Conservation (phyloP, 352 stramenopile genomes). For the Globisporangium perplexum region DNA sequence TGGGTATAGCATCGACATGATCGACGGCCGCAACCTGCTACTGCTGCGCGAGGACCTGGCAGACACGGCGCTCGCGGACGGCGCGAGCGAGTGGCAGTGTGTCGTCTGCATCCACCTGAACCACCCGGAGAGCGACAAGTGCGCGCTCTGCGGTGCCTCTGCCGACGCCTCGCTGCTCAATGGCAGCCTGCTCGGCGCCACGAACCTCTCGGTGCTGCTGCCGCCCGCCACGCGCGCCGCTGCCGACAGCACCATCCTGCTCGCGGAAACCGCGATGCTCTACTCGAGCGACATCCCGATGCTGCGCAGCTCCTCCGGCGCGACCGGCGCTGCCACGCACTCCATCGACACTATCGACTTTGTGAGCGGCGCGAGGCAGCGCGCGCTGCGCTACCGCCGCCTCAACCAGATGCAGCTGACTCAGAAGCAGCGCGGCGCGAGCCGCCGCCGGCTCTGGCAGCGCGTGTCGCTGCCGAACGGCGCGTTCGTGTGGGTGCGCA, state of each 20-base stretch:
- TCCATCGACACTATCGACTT: slow-evolving; percentile 21
- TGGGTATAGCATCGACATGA: slow-evolving; percentile 42
- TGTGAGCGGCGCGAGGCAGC: slow-evolving; percentile 36
- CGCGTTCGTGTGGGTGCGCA: slow-evolving; percentile 62
- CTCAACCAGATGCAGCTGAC: slow-evolving; percentile 67
- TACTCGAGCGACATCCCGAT: slow-evolving; percentile 18
- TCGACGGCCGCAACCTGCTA: slow-evolving; percentile 41
- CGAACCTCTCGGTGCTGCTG: slow-evolving; percentile 20
- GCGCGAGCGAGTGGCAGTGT: slow-evolving; percentile 64
- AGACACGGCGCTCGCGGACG: slow-evolving; percentile 58
- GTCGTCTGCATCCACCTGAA: slow-evolving; percentile 73
- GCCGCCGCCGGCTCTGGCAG: slow-evolving; percentile 50
- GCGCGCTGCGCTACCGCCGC: slow-evolving; percentile 49
- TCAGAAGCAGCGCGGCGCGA: slow-evolving; percentile 56
- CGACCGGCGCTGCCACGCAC: neutral
- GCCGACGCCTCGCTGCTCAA: slow-evolving; percentile 46
- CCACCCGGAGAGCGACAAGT: slow-evolving; percentile 55
- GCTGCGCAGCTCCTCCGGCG: slow-evolving; percentile 13
- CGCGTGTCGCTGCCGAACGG: slow-evolving; percentile 46
- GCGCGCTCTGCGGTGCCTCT: slow-evolving; percentile 57
- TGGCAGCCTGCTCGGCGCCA: slow-evolving; percentile 24
- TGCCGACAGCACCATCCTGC: slow-evolving; percentile 12
- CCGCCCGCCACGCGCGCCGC: slow-evolving; percentile 4
- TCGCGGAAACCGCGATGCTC: slow-evolving; percentile 11
- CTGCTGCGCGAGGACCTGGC: slow-evolving; percentile 62